Percentiles rank a stretch among this genome's conserved stretches.
Conservation (phyloP, 306 rosid species). For the Senna tora region DNA sequence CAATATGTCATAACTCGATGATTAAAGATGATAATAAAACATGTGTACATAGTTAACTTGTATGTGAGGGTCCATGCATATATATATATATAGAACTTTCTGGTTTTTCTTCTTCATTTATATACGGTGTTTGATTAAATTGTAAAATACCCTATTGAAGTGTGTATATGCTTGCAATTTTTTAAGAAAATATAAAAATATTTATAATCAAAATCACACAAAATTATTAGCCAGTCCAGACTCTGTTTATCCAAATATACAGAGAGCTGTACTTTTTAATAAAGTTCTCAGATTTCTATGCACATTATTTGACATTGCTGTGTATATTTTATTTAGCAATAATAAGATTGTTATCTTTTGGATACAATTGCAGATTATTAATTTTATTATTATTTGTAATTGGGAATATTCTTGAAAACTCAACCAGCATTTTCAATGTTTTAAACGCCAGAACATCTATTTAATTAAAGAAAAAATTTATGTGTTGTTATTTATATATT, state of each 20-base stretch:
- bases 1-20: neutral
- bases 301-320: neutral
- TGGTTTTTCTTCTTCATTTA: no score
- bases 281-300: neutral
- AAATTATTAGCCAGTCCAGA: no score
- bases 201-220: neutral
- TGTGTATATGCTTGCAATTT: neutral
- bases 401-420: constrained; percentile 6
- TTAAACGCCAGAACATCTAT: neutral
- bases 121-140: neutral
- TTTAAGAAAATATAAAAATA: no score
- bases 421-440: neutral
- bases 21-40: neutral
- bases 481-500: no score
- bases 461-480: no score
- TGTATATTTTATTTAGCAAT: neutral
- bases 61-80: no score
- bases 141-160: neutral
- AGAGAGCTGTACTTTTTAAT: neutral
- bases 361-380: neutral
- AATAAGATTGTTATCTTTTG: constrained; percentile 8
- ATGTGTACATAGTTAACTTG: neutral
- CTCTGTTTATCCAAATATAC: no score
- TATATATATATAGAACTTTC: neutral
- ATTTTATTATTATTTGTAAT: neutral